A percentile compares a stretch with the other conserved stretches of the same genome.
phyloP scores from a whole-genome alignment of 768 basidiomycete genomes.

The Auricularia sp. region DNA sequence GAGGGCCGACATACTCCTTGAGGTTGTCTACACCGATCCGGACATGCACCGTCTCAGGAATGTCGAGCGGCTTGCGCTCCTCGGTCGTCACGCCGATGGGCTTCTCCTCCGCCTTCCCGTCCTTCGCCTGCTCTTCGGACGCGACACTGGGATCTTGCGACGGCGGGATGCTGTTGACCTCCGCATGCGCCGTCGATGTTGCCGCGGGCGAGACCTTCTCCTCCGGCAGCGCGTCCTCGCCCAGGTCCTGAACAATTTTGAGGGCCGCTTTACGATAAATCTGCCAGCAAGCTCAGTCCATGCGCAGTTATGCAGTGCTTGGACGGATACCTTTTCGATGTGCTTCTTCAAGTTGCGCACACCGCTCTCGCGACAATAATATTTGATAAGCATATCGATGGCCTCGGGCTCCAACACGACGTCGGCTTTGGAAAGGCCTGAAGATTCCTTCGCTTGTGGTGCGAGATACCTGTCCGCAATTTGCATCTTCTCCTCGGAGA shows the following conservation, averaged over 20 bases:
- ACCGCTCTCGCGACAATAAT: constrained; percentile 95
- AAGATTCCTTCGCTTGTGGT: constrained; percentile 87
- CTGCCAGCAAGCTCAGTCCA: constrained; percentile 28
- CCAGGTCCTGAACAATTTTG: constrained; percentile 82
- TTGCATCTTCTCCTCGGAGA: constrained; percentile 82
- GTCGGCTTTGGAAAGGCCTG: constrained; percentile 77
- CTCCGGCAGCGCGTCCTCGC: constrained; percentile 78
- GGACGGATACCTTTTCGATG: constrained; percentile 74
- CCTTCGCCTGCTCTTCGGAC: constrained; percentile 14
- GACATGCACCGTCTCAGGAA: constrained; percentile 73
- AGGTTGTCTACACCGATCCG: constrained; percentile 77
- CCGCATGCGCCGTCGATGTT: constrained; percentile 8
- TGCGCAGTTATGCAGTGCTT: not conserved
- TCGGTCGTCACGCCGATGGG: constrained; percentile 53
- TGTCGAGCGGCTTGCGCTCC: constrained; percentile 66
- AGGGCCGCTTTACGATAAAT: constrained; percentile 95
- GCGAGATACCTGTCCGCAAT: constrained; percentile 84
- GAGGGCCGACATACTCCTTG: constrained; percentile 95
- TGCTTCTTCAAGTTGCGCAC: constrained; percentile 97
- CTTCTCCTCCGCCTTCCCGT: constrained; percentile 30
- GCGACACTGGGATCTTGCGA: constrained; percentile 36
- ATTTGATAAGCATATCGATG: constrained; percentile 85
- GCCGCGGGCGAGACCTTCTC: constrained; percentile 18
- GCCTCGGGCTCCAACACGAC: constrained; percentile 67
- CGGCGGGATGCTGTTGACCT: constrained; percentile 24